Base-by-base conservation (phyloP, 78 protist species). In the Dictyostelium citrinum region DNA sequence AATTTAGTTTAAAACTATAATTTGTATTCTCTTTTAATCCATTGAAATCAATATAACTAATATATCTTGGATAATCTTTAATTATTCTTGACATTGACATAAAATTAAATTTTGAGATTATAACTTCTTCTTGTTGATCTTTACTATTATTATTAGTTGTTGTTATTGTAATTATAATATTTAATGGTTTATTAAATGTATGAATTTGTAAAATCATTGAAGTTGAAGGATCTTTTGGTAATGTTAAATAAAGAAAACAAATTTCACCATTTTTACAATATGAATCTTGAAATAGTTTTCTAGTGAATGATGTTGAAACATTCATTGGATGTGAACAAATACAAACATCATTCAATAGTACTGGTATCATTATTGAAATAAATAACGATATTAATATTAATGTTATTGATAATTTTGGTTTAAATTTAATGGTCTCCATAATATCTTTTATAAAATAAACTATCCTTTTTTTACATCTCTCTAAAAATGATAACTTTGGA, bases 311-410 rank as follows among this genome's bases (percentile, higher is more conserved):
- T 3, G 82, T 79, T 29, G 84, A 78, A 29, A 88, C n/a, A 2
- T 68, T 20, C 84, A 78, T 78, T 78, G 93, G 93, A 88, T 88
- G 93, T 5, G 93, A 88, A 45, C 93, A 88, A 5, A 88, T 61
- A 27, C 93, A 88, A 29, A 78, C 49, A 37, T 79, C 60, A 17
- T 88, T 83, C 2, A 88, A 35, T 3, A 43, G 5, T 12, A 88
- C 46, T 8, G 93, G 93, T 43, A 88, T 45, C 11, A 67, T 9
- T 8, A 88, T 67, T 5, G 75, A 31, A 6, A 49, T 16, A n/a
- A 55, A 29, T 0, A 88, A 7, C 3, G 88, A 31, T 11, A 68
- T n/a, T 6, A 20, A 41, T 2, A 88, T 11, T 41, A 46, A 9
- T 3, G 70, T 16, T 22, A 24, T 33, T 70, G 77, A 70, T 33